Evolutionary conservation across 805 yeast genomes (phyloP), one percentile per base, ranked within the genome.

Genomic region (Myxozyma udenii): DNA sequence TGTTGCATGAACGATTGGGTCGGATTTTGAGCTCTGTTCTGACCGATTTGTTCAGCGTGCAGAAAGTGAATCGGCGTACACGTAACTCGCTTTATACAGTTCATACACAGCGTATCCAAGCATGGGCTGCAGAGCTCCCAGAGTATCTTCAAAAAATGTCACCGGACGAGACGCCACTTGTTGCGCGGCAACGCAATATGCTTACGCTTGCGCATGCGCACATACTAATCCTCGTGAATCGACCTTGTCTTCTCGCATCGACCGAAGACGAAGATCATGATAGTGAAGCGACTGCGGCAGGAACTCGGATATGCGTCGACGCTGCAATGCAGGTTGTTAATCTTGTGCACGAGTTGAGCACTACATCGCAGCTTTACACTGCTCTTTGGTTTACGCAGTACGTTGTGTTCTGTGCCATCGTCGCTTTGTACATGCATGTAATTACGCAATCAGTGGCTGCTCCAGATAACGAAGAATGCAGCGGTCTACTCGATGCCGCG

Each of bases 311-410:
- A 16, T 54, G 58, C 32, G 7, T 51, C 3, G 24, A 51, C 6
- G 58, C 56, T 6, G 58, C 58, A 14, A 16, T 54, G 35, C 38
- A 47, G 19, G 36, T 36, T 11, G 56, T 44, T 4, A 36, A 39
- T 25, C 51, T 44, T n/a, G 30, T 54, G 11, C 46, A 47, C 38
- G 53, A 47, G 5, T 24, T 54, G 22, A 32, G 39, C 26, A 40
- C 36, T 3, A 32, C 25, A n/a, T 18, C 30, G 4, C 56, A 54
- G 23, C 42, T 52, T 3, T 47, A 30, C 22, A 28, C 58, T 5
- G 50, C 56, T n/a, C 44, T 51, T 16, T 54, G 58, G 58, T 47
- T 54, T 25, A 54, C 58, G 5, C 58, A 54, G 39, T 54, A 54
- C 23, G 58, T 51, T 16, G 46, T 50, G 22, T 54, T 54, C 44